These are phyloP conservation scores for Epipyxis sp. DNA, from an alignment of 108 stramenopile species.

Conservation along the genomic window DNA sequence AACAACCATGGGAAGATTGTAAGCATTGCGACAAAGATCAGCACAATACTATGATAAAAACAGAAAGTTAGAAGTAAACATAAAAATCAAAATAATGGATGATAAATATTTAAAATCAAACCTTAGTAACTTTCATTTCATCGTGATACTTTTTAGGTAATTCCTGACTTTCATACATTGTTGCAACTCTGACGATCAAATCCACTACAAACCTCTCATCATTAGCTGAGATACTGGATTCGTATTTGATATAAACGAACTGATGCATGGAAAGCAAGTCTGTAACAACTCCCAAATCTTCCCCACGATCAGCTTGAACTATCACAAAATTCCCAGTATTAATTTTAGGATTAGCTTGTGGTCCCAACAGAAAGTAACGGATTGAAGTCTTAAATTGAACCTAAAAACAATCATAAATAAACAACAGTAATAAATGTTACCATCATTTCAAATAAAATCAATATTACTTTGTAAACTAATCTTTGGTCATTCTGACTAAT, in stretches of 20 bases:
- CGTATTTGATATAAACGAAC: not conserved
- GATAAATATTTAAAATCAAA: not conserved
- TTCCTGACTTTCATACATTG: not conserved
- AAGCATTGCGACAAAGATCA: not conserved
- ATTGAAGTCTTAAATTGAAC: conserved; percentile 26
- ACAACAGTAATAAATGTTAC: too few relatives aligned
- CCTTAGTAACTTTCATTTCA: not conserved
- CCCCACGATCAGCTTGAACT: conserved; percentile 32
- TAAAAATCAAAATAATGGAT: not conserved
- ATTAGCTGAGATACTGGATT: not conserved
- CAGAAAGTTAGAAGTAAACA: not conserved
- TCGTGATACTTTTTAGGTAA: not conserved
- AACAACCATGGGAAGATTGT: not conserved
- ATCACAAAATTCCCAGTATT: conserved; percentile 4
- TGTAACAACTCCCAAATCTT: conserved; percentile 25
- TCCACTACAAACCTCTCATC: not conserved
- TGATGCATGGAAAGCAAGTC: conserved; percentile 11
- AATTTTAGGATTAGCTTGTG: not conserved
- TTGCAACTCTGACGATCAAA: not conserved
- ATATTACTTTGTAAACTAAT: too few relatives aligned
- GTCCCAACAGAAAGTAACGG: not conserved
- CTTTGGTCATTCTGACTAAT: too few relatives aligned
- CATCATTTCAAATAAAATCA: too few relatives aligned
- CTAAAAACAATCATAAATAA: too few relatives aligned
- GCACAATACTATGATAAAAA: not conserved